These are phyloP conservation scores for Capsella bursapastoris DNA, from an alignment of 345 rosid genomes.

Conservation along the genomic window DNA sequence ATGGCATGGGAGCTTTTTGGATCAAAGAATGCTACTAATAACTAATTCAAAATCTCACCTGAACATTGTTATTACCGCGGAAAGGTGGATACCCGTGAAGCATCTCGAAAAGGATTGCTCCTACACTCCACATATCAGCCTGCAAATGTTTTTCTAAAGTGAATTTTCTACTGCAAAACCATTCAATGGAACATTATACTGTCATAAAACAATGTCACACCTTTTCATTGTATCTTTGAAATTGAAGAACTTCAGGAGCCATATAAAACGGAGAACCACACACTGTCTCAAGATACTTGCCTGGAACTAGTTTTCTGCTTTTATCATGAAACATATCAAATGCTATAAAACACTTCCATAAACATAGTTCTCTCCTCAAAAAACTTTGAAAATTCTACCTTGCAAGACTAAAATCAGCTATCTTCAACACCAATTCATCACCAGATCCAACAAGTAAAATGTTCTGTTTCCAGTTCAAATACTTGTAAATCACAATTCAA, in stretches of 20 bases:
- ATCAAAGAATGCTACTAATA: constrained; percentile 6
- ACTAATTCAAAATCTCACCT: constrained; percentile 50
- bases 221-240: constrained; percentile 70
- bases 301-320: constrained; percentile 52
- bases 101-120: constrained; percentile 76
- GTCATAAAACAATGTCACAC: constrained; percentile 44
- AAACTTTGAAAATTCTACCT: constrained; percentile 46
- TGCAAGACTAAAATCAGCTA: constrained; percentile 79
- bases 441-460: constrained; percentile 56
- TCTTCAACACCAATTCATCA: constrained; percentile 58
- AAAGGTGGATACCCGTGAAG: constrained; percentile 73
- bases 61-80: constrained; percentile 61
- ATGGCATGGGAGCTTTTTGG: not conserved
- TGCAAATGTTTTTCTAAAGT: constrained; percentile 15
- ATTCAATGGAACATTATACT: not conserved
- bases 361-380: not conserved
- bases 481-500: not conserved
- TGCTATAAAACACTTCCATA: not conserved
- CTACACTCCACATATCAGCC: constrained; percentile 82
- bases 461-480: constrained; percentile 52
- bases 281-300: constrained; percentile 55
- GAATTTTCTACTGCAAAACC: constrained; percentile 8
- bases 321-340: constrained; percentile 23
- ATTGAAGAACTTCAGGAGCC: constrained; percentile 84
- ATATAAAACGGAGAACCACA: constrained; percentile 76